Base-by-base conservation (phyloP, 2,329 filamentous ascomycete genomes). In the Cercospora janseana region DNA sequence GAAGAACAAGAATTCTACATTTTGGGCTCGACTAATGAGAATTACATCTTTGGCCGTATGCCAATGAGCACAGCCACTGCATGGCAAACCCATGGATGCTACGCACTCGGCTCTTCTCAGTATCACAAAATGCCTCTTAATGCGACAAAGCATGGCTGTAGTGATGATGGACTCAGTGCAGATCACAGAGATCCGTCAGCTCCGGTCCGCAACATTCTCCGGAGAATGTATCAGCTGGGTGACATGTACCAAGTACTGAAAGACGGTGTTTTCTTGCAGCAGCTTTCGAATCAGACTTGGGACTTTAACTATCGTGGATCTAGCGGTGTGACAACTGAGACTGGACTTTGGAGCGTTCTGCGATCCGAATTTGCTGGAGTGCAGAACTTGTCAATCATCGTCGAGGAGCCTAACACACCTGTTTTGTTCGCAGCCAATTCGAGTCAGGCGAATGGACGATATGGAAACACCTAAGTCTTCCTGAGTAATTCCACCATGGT, bases 11-110 rank as follows among this genome's bases (percentile, higher is more conserved):
- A 75, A 0, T 80, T 79, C 51, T 83, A 84, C 56, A 67, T 82
- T 0, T 66, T 84, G 3, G 81, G 84, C 59, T 82, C 78, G 48
- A 82, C 80, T 1, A 80, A 81, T 8, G 68, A 71, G 47, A 83
- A 84, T 59, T 85, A 84, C 60, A 74, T 85, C 35, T 85, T 80
- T 61, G 81, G 81, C n/a, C 75, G 81, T 55, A 78, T 81, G 60
- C 69, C 81, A 1, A 82, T 85, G 75, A 76, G 77, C 8, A 72
- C 79, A 6, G 72, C 78, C 1, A 75, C 74, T 1, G 81, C 80
- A 2, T 85, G 81, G 81, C 78, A 80, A 57, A 72, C 73, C 12
- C 81, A 85, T 57, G 81, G 81, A 4, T 85, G 81, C 62, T 84
- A 83, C 62, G 65, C 66, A 5, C 68, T 82, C 2, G 70, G 72